Evolutionary conservation across 164 flowering plant genomes (phyloP).

Genomic region (Aristolochia fimbriata): DNA sequence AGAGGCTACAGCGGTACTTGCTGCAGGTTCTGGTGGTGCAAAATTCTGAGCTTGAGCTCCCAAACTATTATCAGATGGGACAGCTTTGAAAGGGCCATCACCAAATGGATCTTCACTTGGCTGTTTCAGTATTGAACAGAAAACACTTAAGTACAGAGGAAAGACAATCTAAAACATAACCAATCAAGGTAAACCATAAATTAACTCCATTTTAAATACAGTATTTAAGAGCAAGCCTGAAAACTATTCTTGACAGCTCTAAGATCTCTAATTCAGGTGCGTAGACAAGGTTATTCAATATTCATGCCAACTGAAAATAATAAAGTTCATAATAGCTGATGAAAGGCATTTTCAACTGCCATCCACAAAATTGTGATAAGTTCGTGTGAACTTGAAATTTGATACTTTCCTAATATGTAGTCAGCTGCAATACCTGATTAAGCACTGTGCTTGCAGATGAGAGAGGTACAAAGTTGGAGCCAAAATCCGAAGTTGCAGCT

Average conservation of each 20-base stretch:
- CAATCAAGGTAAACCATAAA: no score
- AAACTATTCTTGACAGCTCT: no score
- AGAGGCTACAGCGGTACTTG: conserved; percentile 15
- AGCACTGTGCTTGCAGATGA: conserved; percentile 26
- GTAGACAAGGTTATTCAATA: no score
- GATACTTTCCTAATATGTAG: no score
- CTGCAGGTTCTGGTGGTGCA: conserved; percentile 25
- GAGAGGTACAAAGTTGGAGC: conserved; percentile 25
- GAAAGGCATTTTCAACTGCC: no score
- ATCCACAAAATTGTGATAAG: no score
- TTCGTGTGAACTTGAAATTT: no score
- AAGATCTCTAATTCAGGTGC: no score
- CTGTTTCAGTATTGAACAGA: conserved; percentile 28
- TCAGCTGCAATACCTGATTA: conserved; percentile 35
- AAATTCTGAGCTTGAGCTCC: conserved; percentile 25
- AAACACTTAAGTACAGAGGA: background rate
- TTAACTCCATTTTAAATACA: no score
- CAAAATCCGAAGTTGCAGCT: conserved; percentile 20
- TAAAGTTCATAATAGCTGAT: no score
- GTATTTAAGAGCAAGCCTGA: no score
- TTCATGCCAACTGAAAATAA: no score
- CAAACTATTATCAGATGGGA: conserved; percentile 31
- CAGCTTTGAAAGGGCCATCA: conserved; percentile 81
- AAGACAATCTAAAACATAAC: background rate
- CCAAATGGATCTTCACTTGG: conserved; percentile 88